A percentile compares a stretch with the other conserved stretches of the same genome.
phyloP scores from a whole-genome alignment of 192 early-diverging fungal genomes.

The Phlyctochytrium arcticum region DNA sequence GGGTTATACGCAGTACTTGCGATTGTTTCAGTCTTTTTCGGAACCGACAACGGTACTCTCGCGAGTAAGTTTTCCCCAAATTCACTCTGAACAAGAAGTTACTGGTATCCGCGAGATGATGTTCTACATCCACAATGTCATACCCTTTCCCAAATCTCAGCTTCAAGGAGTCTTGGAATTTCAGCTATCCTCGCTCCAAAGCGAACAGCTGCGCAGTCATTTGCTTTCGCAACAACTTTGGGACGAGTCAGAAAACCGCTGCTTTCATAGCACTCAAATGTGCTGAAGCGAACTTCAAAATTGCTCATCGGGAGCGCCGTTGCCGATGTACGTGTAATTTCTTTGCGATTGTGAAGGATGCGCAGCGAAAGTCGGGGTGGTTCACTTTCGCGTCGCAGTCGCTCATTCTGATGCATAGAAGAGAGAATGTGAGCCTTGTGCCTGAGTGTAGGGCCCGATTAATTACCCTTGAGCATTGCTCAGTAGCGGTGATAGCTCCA shows the following conservation, averaged over 20 bases:
- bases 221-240: constrained; percentile 1
- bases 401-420: constrained; percentile 30
- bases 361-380: constrained; percentile 21
- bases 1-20: background rate
- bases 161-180: constrained; percentile 35
- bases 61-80: constrained; percentile 1
- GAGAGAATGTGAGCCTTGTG: background rate
- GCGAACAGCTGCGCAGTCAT: background rate
- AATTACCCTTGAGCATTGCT: background rate
- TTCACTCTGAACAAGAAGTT: background rate
- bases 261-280: constrained; percentile 10
- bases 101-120: background rate
- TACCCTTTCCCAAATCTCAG: constrained; percentile 46
- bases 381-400: constrained; percentile 33
- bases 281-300: constrained; percentile 37
- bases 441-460: background rate
- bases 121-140: background rate
- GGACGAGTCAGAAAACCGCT: background rate
- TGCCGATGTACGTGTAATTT: constrained; percentile 41
- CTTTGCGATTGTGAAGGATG: constrained; percentile 44
- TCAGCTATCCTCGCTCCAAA: constrained; percentile 41
- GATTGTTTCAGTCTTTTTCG: background rate
- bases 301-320: constrained; percentile 24
- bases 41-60: constrained; percentile 2
- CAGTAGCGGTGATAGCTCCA: background rate